phyloP scores from a whole-genome alignment of 768 basidiomycete genomes.

The Lepiota venenata region DNA sequence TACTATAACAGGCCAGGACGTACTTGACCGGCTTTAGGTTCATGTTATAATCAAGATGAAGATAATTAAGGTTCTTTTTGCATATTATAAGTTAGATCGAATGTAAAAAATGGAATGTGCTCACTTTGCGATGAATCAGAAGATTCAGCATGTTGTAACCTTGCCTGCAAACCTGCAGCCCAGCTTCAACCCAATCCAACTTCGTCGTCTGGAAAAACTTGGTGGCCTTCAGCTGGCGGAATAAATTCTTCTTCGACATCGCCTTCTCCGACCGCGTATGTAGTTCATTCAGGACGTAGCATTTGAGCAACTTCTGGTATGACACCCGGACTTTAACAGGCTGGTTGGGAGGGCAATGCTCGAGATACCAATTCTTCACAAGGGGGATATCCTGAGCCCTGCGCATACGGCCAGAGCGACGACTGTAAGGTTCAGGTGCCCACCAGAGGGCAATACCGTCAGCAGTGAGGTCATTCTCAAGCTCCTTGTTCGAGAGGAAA shows the following conservation, averaged over 20 bases:
- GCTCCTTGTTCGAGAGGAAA: constrained; percentile 73
- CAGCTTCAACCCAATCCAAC: constrained; percentile 99
- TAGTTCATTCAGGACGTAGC: constrained; percentile 93
- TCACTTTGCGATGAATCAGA: constrained; percentile 94
- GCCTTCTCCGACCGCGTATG: constrained; percentile 89
- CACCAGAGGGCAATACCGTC: constrained; percentile 98
- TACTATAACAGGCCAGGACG: constrained; percentile 15
- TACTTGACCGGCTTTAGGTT: constrained; percentile 95
- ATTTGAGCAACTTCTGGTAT: constrained; percentile 96
- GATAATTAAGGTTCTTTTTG: constrained; percentile 79
- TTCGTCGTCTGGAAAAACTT: constrained; percentile 99
- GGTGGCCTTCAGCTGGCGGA: constrained; percentile 94
- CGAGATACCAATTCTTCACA: constrained; percentile 98
- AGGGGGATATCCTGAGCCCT: constrained; percentile 94
- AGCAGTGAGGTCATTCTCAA: constrained; percentile 90
- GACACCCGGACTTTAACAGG: constrained; percentile 98
- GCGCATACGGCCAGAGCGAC: constrained; percentile 88
- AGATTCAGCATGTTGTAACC: constrained; percentile 99
- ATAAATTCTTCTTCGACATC: constrained; percentile 97
- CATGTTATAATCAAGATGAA: constrained; percentile 98
- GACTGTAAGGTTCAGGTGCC: constrained; percentile 95
- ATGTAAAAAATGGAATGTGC: constrained; percentile 7
- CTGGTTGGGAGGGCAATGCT: constrained; percentile 95
- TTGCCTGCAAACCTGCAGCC: constrained; percentile 96
- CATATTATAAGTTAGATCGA: constrained; percentile 4